Conservation (phyloP, 179 eudicot genomes). For the Spergularia azorica region DNA sequence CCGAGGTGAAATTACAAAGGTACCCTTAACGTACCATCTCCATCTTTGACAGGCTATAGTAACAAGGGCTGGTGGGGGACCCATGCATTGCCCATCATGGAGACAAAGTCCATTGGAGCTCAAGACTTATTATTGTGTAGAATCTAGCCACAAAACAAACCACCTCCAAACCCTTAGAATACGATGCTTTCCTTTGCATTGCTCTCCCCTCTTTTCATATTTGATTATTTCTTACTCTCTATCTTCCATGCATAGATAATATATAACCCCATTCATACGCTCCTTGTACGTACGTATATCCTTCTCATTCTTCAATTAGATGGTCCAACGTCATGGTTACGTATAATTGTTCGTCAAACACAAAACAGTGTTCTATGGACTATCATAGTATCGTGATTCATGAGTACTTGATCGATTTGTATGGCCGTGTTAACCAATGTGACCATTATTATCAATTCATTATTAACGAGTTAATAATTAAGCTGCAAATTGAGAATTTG, state of each 20-base stretch:
- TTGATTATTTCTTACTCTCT: neutral
- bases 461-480: no score
- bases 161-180: constrained; percentile 29
- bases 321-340: no score
- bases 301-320: neutral
- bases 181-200: constrained; percentile 45
- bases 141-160: no score
- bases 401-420: no score
- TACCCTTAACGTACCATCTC: constrained; percentile 36
- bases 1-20: constrained; percentile 21
- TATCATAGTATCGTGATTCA: no score
- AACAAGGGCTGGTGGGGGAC: constrained; percentile 24
- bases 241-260: neutral
- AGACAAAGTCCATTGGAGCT: constrained; percentile 29
- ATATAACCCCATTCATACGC: constrained; percentile 17
- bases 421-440: no score
- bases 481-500: no score
- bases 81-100: constrained; percentile 35
- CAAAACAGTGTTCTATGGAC: no score
- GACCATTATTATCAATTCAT: no score
- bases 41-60: constrained; percentile 20
- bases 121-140: no score
- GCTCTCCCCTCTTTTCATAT: neutral
- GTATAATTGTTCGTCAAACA: no score
- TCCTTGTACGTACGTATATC: neutral